These are phyloP conservation scores for Cryptosporidium felis DNA, from an alignment of 169 alveolate species.

Conservation along the genomic window DNA sequence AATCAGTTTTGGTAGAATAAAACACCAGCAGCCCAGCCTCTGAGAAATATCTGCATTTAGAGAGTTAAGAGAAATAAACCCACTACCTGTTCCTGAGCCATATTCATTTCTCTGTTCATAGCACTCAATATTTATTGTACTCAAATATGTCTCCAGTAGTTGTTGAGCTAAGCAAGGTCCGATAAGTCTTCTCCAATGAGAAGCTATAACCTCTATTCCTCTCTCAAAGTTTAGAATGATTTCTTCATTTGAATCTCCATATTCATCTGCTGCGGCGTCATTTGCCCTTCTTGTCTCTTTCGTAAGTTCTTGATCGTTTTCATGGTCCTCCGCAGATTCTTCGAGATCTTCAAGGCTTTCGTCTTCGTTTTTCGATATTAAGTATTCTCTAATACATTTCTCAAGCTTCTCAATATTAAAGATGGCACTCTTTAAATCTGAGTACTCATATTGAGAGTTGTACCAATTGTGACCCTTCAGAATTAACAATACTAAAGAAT, in stretches of 20 bases:
- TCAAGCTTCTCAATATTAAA: slow-evolving; percentile 12
- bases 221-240: slow-evolving; percentile 9
- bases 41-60: slow-evolving; percentile 19
- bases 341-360: slow-evolving; percentile 1
- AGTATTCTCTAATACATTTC: neutral
- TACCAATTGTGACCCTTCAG: slow-evolving; percentile 54
- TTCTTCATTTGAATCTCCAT: neutral
- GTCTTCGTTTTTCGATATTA: slow-evolving; percentile 6
- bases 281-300: neutral
- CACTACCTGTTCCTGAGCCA: neutral
- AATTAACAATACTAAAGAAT: slow-evolving; percentile 9
- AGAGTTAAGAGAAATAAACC: neutral
- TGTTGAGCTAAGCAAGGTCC: slow-evolving; percentile 65
- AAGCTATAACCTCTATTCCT: slow-evolving; percentile 50
- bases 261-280: neutral
- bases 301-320: neutral
- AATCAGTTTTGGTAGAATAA: slow-evolving; percentile 41
- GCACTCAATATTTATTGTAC: neutral
- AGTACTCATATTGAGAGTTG: slow-evolving; percentile 37
- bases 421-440: slow-evolving; percentile 7
- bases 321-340: neutral
- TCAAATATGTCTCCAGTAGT: slow-evolving; percentile 57
- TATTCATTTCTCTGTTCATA: neutral
- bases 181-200: slow-evolving; percentile 66
- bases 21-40: slow-evolving; percentile 65